A percentile compares a stretch with the other conserved stretches of the same genome.
Evolutionary conservation across 2,329 filamentous ascomycete species (phyloP).

Genomic region (Penicillium sp.): DNA sequence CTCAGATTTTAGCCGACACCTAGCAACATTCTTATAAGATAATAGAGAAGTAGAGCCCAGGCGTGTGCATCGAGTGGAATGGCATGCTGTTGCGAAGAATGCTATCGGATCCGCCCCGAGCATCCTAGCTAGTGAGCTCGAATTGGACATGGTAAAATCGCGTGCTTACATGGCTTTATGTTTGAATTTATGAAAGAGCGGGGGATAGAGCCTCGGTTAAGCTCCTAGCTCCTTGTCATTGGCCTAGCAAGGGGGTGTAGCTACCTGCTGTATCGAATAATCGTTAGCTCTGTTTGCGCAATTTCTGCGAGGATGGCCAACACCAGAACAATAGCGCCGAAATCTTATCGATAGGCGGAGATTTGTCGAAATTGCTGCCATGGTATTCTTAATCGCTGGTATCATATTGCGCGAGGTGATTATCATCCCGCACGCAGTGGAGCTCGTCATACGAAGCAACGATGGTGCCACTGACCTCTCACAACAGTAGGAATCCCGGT

Average conservation of each 20-base stretch:
- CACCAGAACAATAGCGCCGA: background rate
- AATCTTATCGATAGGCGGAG: background rate
- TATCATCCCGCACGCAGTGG: conserved; percentile 1
- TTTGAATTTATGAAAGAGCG: background rate
- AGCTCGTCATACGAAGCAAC: conserved; percentile 14
- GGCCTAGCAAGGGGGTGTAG: background rate
- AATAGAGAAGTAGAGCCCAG: background rate
- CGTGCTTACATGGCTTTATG: conserved; percentile 4
- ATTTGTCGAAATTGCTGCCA: background rate
- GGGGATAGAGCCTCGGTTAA: background rate
- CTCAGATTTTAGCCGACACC: background rate
- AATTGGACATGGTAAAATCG: background rate
- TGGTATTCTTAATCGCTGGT: background rate
- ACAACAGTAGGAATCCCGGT: background rate
- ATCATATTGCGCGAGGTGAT: conserved; percentile 5
- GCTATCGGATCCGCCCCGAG: background rate
- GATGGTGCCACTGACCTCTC: conserved; percentile 9
- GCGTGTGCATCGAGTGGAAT: background rate
- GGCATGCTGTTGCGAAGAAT: background rate
- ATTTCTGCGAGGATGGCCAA: conserved; percentile 12
- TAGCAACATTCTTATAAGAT: conserved; percentile 1
- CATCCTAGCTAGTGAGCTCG: background rate
- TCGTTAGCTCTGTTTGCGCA: conserved; percentile 7
- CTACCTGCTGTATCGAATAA: conserved; percentile 4
- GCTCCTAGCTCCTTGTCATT: background rate